A percentile compares a stretch with the other conserved stretches of the same genome.
phyloP scores from a whole-genome alignment of 2,329 filamentous ascomycete species.

The Phialophora expanda region DNA sequence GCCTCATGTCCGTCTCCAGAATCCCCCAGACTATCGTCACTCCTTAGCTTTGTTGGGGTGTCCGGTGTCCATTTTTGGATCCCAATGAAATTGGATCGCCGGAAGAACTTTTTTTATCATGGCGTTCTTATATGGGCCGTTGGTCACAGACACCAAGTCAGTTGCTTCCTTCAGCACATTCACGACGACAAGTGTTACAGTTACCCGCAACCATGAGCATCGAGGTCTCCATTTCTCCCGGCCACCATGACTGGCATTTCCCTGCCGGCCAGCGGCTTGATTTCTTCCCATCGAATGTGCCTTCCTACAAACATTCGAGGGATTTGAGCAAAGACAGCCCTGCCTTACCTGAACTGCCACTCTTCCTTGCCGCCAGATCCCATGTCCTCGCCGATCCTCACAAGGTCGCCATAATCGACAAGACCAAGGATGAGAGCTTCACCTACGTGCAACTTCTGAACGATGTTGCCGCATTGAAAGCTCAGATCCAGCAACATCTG shows the following conservation, averaged over 20 bases:
- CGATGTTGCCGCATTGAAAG: constrained; percentile 47
- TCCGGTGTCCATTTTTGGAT: constrained; percentile 23
- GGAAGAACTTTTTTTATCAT: constrained; percentile 20
- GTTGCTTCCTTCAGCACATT: constrained; percentile 4
- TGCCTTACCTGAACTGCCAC: constrained; percentile 41
- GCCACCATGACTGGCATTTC: constrained; percentile 13
- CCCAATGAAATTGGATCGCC: constrained; percentile 20
- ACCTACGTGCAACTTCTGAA: constrained; percentile 50
- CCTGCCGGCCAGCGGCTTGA: constrained; percentile 15
- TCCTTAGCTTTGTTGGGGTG: constrained; percentile 16
- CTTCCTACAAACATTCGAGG: constrained; percentile 3
- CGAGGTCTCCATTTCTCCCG: constrained; percentile 23
- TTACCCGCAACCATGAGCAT: constrained; percentile 20
- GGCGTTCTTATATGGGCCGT: constrained; percentile 10
- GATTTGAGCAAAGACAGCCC: constrained; percentile 13
- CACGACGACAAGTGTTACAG: not conserved
- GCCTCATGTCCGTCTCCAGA: constrained; percentile 6
- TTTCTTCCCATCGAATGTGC: constrained; percentile 4
- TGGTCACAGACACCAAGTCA: constrained; percentile 3
- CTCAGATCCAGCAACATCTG: constrained; percentile 45
- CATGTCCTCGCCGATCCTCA: constrained; percentile 43
- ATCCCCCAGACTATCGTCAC: constrained; percentile 10
- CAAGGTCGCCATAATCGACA: constrained; percentile 50
- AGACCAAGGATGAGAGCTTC: constrained; percentile 47
- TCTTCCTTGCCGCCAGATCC: constrained; percentile 48